Percentiles rank a stretch among this genome's conserved stretches.
These are phyloP conservation scores for Saccharomycopsis sp. DNA, from an alignment of 805 yeast species.

Conservation along the genomic window DNA sequence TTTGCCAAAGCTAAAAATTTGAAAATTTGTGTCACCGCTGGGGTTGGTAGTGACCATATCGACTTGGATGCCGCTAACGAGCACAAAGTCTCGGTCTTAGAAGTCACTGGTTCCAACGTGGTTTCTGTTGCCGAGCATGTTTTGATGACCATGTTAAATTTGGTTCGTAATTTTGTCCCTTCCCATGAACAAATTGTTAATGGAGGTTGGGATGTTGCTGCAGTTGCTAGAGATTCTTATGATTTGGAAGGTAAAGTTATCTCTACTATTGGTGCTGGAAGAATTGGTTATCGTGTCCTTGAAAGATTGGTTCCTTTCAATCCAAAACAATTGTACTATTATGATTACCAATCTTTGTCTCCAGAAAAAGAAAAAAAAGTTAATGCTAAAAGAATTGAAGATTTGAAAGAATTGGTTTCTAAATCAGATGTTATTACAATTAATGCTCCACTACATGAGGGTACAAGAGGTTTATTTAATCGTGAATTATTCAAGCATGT, in stretches of 20 bases:
- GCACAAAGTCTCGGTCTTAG: conserved; percentile 54
- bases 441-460: conserved; percentile 68
- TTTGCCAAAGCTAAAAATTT: conserved; percentile 60
- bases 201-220: conserved; percentile 72
- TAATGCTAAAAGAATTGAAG: conserved; percentile 48
- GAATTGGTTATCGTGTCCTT: conserved; percentile 69
- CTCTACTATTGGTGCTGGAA: conserved; percentile 76
- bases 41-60: conserved; percentile 78
- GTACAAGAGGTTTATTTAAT: conserved; percentile 57
- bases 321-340: conserved; percentile 64
- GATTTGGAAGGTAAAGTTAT: conserved; percentile 69
- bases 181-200: conserved; percentile 58
- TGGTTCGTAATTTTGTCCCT: conserved; percentile 70
- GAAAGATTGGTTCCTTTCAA: conserved; percentile 64
- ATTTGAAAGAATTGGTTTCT: conserved; percentile 53
- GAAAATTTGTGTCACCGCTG: conserved; percentile 67
- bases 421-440: conserved; percentile 66
- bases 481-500: conserved; percentile 54
- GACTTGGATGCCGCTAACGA: conserved; percentile 62
- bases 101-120: conserved; percentile 78
- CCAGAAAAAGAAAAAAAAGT: conserved; percentile 46
- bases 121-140: conserved; percentile 77
- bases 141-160: conserved; percentile 57
- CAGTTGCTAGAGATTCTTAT: conserved; percentile 58
- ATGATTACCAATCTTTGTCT: conserved; percentile 63